Evolutionary conservation across 352 stramenopile genomes (phyloP), one percentile per base, ranked within the genome.

Genomic region (Pythium folliculosum): DNA sequence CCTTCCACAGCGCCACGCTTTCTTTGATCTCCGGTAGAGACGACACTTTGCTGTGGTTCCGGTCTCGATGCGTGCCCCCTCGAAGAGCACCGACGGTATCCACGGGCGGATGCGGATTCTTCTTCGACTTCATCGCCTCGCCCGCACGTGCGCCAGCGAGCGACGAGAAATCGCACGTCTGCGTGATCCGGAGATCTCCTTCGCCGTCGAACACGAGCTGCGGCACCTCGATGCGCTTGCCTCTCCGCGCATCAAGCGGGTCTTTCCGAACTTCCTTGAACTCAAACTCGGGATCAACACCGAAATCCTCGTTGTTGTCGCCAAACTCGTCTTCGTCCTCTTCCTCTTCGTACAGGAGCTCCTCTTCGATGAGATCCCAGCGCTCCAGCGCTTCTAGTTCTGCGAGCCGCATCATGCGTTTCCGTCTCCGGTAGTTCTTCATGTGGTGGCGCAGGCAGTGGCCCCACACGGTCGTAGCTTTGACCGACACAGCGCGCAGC

Each of bases 371-470:
- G 13, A 65, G 32, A 54, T 70, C 50, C 57, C 68, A 67, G 16
- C 54, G 38, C 3, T 30, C 50, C 25, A 53, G 37, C 2, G 56
- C 43, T n/a, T 70, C 49, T 1, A 74, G 22, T 57, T 70, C 38
- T 12, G 56, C 56, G 2, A 67, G 61, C 12, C 48, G 45, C 27
- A 57, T 23, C 30, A 69, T 47, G 35, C 70, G 61, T 25, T 56
- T 62, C 1, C 72, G 69, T 16, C 80, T 58, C 14, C 55, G 44
- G 50, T 84, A 77, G 58, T 80, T 84, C 57, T 80, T 80, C 80
- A 87, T 82, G 50, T 88, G 78, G 51, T 83, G 76, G 59, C 79
- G 82, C 23, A 90, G 85, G 67, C 82, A 90, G 63, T 90, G 82
- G 17, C 76, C 65, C 82, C 77, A 90, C 16, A 90, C 75, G 9